Evolutionary conservation across 164 flowering plant genomes (phyloP).

Genomic region (Echeveria elegans): DNA sequence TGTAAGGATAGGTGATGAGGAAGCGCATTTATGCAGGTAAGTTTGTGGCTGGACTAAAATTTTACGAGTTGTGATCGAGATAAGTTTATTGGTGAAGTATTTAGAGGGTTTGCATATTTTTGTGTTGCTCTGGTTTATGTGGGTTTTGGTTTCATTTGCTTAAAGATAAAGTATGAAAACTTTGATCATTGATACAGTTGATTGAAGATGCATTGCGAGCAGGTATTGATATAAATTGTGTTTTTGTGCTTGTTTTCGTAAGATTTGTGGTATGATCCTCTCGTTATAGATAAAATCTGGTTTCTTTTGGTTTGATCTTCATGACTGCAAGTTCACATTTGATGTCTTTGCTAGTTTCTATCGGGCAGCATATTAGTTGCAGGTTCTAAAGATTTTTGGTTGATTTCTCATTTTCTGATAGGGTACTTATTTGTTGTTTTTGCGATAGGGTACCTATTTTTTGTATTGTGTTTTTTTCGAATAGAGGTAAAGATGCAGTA

Average conservation of each 20-base stretch:
- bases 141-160: neutral
- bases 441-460: too few species aligned
- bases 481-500: conserved; percentile 23
- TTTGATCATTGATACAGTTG: neutral
- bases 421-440: neutral
- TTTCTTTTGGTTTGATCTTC: too few species aligned
- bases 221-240: neutral
- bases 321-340: too few species aligned
- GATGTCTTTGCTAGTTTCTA: too few species aligned
- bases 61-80: neutral
- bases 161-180: neutral
- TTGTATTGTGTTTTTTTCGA: too few species aligned
- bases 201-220: neutral
- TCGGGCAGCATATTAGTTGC: conserved; percentile 29
- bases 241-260: neutral
- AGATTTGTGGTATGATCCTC: too few species aligned
- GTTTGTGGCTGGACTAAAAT: too few species aligned
- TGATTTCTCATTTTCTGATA: neutral
- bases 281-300: too few species aligned
- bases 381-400: conserved; percentile 9
- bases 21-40: too few species aligned
- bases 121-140: neutral
- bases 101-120: neutral
- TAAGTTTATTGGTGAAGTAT: neutral
- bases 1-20: too few species aligned